Base-by-base conservation (phyloP, 805 yeast species). In the Pachysolen tannophilus region DNA sequence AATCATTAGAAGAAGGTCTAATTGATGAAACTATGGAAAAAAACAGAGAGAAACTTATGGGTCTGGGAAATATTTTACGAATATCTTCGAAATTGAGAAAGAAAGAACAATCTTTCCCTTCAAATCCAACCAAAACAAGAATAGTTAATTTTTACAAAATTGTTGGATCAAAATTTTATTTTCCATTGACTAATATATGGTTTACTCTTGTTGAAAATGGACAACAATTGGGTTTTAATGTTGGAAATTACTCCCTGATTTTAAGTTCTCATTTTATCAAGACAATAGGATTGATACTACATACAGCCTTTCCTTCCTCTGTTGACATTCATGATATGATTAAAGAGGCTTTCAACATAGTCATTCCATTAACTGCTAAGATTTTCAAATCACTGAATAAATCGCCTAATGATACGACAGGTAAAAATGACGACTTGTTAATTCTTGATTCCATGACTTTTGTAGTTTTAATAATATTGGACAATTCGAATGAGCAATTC, bases 241-340 rank as follows among this genome's bases (percentile, higher is more conserved):
- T 72, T 25, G 82, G 83, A 0, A 65, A 60, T 27, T 73, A 74
- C 45, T 68, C 82, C 1, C 64, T 71, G 1, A 45, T 79, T 2
- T 53, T 81, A 15, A 60, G 63, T 24, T 64, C 74, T 0, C 88
- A 82, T 48, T 80, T 65, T 50, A 44, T 82, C 30, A 67, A 72
- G 35, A 76, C 84, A 0, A 47, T 82, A 35, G 64, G 75, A 0
- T 47, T 81, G n/a, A 45, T 82, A 3, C 50, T 78, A 15, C 74
- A 72, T 35, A 59, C 75, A 33, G 75, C 82, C 0, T 69, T 72
- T 40, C 86, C 85, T 1, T 57, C 74, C 2, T 56, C 73, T 1
- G 43, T 56, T 1, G 68, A 72, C 29, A 48, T 75, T 17, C 50
- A 57, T 1, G 82, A 72, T 25, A 78, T 82, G 84, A 60, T 72